Base-by-base conservation (phyloP, 2,329 filamentous ascomycete species). In the Aspergillus sp. region DNA sequence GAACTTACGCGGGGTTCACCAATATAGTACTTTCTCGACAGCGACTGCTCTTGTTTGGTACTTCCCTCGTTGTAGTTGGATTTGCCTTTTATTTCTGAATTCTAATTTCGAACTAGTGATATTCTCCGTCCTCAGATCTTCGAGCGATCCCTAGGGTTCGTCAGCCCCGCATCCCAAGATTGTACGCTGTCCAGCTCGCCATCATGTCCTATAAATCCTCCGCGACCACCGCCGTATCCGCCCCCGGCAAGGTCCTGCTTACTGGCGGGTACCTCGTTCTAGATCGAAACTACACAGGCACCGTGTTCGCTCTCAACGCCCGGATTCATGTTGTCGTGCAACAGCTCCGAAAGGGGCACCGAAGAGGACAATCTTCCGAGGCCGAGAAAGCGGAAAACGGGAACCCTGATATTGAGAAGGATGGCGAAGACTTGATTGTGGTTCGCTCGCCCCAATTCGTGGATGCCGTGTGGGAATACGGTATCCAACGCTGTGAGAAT, bases 241-340 rank as follows among this genome's bases (percentile, higher is more conserved):
- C 95, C 20, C 95, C 95, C 17, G 95, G 95, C 66, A 99, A 99
- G 80, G 95, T 99, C 60, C 85, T 99, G 63, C 84, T 98, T 54
- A 91, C 93, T 4, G 95, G 95, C 62, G 95, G 95, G 61, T 99
- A 98, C 76, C 86, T 98, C 46, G 93, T 97, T 20, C 87, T 99
- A 46, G 93, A 98, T 78, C 86, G 90, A 60, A 81, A 84, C 60
- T 92, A 97, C 76, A 95, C 89, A 3, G 93, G 88, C 37, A 79
- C 86, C 17, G 85, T 88, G 4, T 86, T 87, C 66, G 85, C 84
- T 33, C 80, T 88, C 51, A 80, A 87, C 70, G 85, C 86, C 46
- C 79, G 86, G 56, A 87, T 88, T 34, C 85, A 88, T 69, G 82
- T 85, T 44, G 72, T 82, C 60, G 80, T 87, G 44, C 79, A 84